phyloP scores from a whole-genome alignment of 2,329 filamentous ascomycete genomes.

The Xylaria sp. region DNA sequence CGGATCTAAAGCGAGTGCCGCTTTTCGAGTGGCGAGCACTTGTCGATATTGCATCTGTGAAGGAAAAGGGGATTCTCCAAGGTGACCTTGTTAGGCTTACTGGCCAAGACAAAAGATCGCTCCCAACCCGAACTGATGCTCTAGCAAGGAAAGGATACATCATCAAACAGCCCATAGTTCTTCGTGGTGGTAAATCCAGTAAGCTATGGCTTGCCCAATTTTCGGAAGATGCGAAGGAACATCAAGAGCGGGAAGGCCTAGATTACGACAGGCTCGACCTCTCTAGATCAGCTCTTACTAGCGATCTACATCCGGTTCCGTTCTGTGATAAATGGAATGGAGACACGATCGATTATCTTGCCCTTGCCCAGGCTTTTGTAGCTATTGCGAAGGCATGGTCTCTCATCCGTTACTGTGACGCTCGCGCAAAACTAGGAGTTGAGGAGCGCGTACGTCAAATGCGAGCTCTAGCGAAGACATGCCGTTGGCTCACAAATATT shows the following conservation, averaged over 20 bases:
- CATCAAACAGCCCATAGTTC: conserved; percentile 68
- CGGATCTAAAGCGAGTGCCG: conserved; percentile 68
- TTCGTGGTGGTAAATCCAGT: conserved; percentile 70
- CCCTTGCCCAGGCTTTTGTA: conserved; percentile 67
- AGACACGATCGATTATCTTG: conserved; percentile 67
- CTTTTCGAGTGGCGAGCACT: conserved; percentile 69
- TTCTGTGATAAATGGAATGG: conserved; percentile 69
- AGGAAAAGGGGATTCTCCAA: conserved; percentile 67
- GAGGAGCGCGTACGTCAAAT: conserved; percentile 67
- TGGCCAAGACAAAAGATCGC: conserved; percentile 71
- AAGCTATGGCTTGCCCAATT: conserved; percentile 70
- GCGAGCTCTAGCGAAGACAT: conserved; percentile 68
- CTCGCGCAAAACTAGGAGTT: conserved; percentile 68
- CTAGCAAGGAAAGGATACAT: conserved; percentile 71
- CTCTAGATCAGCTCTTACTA: conserved; percentile 54
- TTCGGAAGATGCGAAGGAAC: conserved; percentile 56
- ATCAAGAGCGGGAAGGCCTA: conserved; percentile 53
- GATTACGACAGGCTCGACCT: conserved; percentile 53
- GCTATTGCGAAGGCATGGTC: conserved; percentile 68
- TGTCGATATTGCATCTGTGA: conserved; percentile 66
- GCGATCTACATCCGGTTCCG: conserved; percentile 64
- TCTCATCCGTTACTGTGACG: conserved; percentile 67
- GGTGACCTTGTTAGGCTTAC: conserved; percentile 68
- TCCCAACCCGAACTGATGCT: conserved; percentile 70
- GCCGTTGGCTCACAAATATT: conserved; percentile 66